Base-by-base conservation (phyloP, 306 rosid genomes). In the Malus fusca region DNA sequence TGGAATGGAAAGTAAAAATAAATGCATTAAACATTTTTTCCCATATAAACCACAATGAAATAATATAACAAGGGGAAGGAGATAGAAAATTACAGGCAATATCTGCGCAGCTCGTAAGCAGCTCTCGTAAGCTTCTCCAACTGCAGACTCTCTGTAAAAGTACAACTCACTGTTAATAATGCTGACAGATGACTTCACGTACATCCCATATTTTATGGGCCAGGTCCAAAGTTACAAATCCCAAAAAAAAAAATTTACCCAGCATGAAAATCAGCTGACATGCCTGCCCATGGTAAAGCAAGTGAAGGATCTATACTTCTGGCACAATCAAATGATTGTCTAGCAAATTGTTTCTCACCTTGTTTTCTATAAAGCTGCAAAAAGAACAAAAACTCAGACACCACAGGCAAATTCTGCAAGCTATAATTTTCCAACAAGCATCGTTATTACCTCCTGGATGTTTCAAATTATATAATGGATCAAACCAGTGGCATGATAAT, bases 281-380 rank as follows among this genome's bases (percentile, higher is more conserved):
- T 94, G 91, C 98, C 91, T 56, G 98, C 98, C 98, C 98, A 94
- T 28, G 98, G 96, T 84, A 91, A 78, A 71, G 97, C 89, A 67
- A 94, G 97, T 26, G 90, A 87, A 74, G 98, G 98, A 81, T 94
- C 96, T 69, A 91, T 91, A 80, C 97, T 94, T 80, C 98, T 90
- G 61, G 97, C 88, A 78, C 89, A 90, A 83, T 94, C 97, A 84
- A 94, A 94, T 80, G 96, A 85, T 75, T 87, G 89, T 73, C 83
- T 86, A 11, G 98, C 91, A 86, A 94, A 83, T 84, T 86, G 87
- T 82, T 81, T 88, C 75, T 83, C 91, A 60, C 81, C 88, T 82
- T 55, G 78, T 77, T 85, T 90, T 76, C 90, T 77, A 80, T 90
- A 94, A 19, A 94, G 71, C 98, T 93, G 92, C 67, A 78, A 75